These are phyloP conservation scores for Singerocomus inundabilis DNA, from an alignment of 1,284 basidiomycete species.

Conservation along the genomic window DNA sequence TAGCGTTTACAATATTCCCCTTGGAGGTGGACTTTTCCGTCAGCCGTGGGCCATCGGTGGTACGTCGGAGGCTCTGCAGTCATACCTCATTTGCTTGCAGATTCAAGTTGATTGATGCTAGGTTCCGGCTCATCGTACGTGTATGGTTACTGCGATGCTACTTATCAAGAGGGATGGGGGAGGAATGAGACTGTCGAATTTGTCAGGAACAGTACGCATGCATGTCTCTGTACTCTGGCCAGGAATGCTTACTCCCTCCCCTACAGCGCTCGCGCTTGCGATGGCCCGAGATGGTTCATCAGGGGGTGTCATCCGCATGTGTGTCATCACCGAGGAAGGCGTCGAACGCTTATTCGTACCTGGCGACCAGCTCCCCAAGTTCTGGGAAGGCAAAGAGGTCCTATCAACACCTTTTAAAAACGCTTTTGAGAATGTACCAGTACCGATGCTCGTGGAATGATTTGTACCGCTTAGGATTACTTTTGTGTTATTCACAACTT, in stretches of 20 bases:
- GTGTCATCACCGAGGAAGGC: constrained; percentile 89
- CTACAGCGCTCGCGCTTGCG: constrained; percentile 84
- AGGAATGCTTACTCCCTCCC: constrained; percentile 7
- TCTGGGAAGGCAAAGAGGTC: constrained; percentile 82
- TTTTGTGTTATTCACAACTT: not conserved
- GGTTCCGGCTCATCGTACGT: constrained; percentile 97
- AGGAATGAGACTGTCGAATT: constrained; percentile 91
- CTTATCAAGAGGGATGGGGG: constrained; percentile 93
- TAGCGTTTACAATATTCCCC: constrained; percentile 93
- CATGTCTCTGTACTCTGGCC: not conserved
- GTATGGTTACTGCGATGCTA: constrained; percentile 98
- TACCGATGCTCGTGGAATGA: constrained; percentile 68
- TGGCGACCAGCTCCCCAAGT: constrained; percentile 85
- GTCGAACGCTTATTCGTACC: constrained; percentile 94
- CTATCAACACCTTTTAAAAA: constrained; percentile 44
- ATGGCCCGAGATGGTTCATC: constrained; percentile 99
- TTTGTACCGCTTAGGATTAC: constrained; percentile 11
- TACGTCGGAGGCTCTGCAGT: constrained; percentile 33
- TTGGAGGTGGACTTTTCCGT: constrained; percentile 91
- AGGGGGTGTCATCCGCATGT: constrained; percentile 97
- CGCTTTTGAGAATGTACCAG: constrained; percentile 31
- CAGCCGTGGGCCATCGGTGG: constrained; percentile 98
- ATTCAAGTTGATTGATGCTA: constrained; percentile 30
- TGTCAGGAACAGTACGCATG: constrained; percentile 87
- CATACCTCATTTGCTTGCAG: not conserved